Evolutionary conservation across 352 stramenopile genomes (phyloP), one percentile per base, ranked within the genome.

Genomic region (Phytophthora brassicae): DNA sequence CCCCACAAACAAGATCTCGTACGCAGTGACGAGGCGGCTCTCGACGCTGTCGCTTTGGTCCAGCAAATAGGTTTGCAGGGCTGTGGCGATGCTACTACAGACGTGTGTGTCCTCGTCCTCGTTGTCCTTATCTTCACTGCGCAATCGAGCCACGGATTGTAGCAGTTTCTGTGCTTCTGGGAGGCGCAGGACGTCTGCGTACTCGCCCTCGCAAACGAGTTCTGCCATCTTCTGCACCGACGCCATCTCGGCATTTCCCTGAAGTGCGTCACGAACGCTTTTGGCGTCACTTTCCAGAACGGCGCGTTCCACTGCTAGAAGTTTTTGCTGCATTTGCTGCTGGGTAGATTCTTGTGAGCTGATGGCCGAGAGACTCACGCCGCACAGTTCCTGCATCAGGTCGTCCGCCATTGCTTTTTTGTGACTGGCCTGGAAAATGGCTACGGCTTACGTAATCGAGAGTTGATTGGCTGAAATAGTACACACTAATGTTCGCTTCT

Each of bases 361-460:
- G 64, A 86, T 78, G 19, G 64, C 63, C 12, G 69, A 75, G 19
- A 77, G 61, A 43, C 66, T 81, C 42, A 87, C 72, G 64, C 75
- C 81, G 53, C 77, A 81, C 11, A 86, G 73, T 64, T 90, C 79
- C 29, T 77, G 70, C 50, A 89, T 72, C 45, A 87, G 69, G 33
- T 90, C 80, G 44, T 90, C 57, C 38, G 75, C 74, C 77, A 86
- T 88, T 64, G 50, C 44, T 70, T n/a, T n/a, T n/a, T 62, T n/a
- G n/a, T 31, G 26, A 31, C 26, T 31, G 26, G 26, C 8, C 26
- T 31, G 26, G 26, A 31, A 31, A 31, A 31, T 31, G 26, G 4
- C n/a, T n/a, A n/a, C 26, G 26, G 26, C 26, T 31, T 31, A 31
- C 26, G 26, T 8, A 31, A 31, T 31, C 26, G 8, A 9, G 26